Evolutionary conservation across 148 eudicot genomes (phyloP), one percentile per base, ranked within the genome.

Genomic region (Nepenthes mirabilis): DNA sequence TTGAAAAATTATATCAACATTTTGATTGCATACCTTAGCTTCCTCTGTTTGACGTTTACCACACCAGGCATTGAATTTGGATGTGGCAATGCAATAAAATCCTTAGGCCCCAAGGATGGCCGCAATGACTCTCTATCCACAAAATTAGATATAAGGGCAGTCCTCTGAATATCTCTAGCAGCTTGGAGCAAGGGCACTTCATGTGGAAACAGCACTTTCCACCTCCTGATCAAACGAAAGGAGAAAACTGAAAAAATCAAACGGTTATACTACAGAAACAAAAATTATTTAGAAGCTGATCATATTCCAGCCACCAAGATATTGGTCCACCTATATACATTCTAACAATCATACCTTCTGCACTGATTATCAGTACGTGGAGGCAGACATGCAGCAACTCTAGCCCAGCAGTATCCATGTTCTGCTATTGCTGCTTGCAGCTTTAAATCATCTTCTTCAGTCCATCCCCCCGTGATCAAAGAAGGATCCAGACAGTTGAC

Each of bases 321-420:
- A 40, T 40, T 40, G 45, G 45, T 40, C 23, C 23, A 23, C 23
- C 23, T 23, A 23, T 23, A 23, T 23, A 23, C 23, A 23, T 23
- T 23, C 23, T 40, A 23, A 35, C 2, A 13, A 9, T 8, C 54
- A 37, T 70, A 88, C 96, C 96, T 83, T 65, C 76, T 67, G 63
- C 97, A 91, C 61, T 85, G 96, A 70, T 68, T 88, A 66, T 91
- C 97, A 57, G 97, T 91, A 68, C 96, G 85, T 52, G 52, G 75
- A 67, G 82, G 76, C 66, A 91, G 70, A 72, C 82, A 83, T 34
- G 76, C 68, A 72, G 97, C 96, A 73, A 91, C 79, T 73, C 74
- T 85, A 50, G 84, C 70, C 97, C 96, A 88, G 75, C 79, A 73
- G 63, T 72, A 74, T 49, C 83, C 86, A 67, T 88, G 79, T 63